Percentiles rank a stretch among this genome's conserved stretches.
Conservation (phyloP, 352 stramenopile species). For the Pythium dissimile region DNA sequence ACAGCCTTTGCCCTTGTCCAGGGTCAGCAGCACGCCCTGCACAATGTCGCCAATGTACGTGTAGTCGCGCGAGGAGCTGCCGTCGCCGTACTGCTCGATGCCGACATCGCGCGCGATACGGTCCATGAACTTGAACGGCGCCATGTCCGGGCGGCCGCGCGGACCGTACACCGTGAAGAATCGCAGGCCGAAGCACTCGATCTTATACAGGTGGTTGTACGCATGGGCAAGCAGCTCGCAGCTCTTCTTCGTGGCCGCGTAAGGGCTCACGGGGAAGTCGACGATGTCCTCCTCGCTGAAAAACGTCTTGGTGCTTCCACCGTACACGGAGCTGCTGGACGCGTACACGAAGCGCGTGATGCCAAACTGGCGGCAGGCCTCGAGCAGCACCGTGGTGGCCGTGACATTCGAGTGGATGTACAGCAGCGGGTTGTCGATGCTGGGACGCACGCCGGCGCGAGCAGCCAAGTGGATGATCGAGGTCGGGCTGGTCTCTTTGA, state of each 20-base stretch:
- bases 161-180: conserved; percentile 99
- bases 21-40: conserved; percentile 87
- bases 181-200: conserved; percentile 93
- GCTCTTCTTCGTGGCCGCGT: conserved; percentile 97
- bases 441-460: conserved; percentile 94
- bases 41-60: conserved; percentile 99
- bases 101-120: conserved; percentile 85
- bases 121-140: conserved; percentile 98
- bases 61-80: conserved; percentile 94
- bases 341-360: conserved; percentile 96
- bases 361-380: conserved; percentile 86
- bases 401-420: conserved; percentile 98
- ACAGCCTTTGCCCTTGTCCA: conserved; percentile 75
- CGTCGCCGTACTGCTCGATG: conserved; percentile 97
- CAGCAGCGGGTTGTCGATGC: conserved; percentile 96
- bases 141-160: conserved; percentile 96
- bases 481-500: conserved; percentile 80
- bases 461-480: conserved; percentile 96
- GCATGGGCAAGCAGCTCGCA: conserved; percentile 97
- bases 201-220: conserved; percentile 96
- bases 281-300: conserved; percentile 91
- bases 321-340: conserved; percentile 94
- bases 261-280: conserved; percentile 94
- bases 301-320: conserved; percentile 87
- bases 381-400: conserved; percentile 92